These are phyloP conservation scores for Penicillium sclerotigenum DNA, from an alignment of 2,329 filamentous ascomycete genomes.

Conservation along the genomic window DNA sequence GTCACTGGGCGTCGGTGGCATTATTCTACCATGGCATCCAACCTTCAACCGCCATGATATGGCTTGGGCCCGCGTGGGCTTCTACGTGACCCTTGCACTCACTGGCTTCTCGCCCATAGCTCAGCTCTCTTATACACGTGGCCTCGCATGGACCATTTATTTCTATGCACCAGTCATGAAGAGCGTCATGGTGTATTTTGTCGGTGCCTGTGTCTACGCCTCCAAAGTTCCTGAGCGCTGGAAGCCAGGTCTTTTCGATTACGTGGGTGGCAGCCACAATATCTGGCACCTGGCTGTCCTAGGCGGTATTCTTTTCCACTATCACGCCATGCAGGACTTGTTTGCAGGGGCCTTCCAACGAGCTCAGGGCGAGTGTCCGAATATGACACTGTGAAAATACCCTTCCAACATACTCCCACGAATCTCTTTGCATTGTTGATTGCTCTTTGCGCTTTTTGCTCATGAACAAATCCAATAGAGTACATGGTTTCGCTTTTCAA, in stretches of 20 bases:
- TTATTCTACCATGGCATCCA: conserved; percentile 93
- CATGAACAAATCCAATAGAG: conserved; percentile 11
- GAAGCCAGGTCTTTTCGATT: conserved; percentile 91
- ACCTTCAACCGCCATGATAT: conserved; percentile 90
- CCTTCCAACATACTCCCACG: background rate
- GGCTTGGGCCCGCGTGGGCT: conserved; percentile 87
- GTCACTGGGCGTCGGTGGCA: conserved; percentile 76
- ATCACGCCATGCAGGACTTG: conserved; percentile 91
- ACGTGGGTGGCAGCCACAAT: conserved; percentile 92
- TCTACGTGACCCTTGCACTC: conserved; percentile 81
- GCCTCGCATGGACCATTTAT: conserved; percentile 73
- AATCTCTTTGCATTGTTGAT: conserved; percentile 6
- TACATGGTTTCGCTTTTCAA: conserved; percentile 1
- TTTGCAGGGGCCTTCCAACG: conserved; percentile 74
- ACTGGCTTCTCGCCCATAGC: conserved; percentile 87
- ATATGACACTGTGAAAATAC: conserved; percentile 24
- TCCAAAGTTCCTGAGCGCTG: conserved; percentile 90
- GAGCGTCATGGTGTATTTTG: conserved; percentile 79
- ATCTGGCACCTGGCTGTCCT: conserved; percentile 95
- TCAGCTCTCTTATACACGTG: conserved; percentile 76
- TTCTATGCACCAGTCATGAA: conserved; percentile 89
- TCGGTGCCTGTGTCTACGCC: conserved; percentile 82
- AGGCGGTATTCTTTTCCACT: conserved; percentile 95
- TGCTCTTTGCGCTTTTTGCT: conserved; percentile 3
- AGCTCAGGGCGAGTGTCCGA: conserved; percentile 52